These are phyloP conservation scores for Cytospora piceicola DNA, from an alignment of 2,329 filamentous ascomycete species.

Conservation along the genomic window DNA sequence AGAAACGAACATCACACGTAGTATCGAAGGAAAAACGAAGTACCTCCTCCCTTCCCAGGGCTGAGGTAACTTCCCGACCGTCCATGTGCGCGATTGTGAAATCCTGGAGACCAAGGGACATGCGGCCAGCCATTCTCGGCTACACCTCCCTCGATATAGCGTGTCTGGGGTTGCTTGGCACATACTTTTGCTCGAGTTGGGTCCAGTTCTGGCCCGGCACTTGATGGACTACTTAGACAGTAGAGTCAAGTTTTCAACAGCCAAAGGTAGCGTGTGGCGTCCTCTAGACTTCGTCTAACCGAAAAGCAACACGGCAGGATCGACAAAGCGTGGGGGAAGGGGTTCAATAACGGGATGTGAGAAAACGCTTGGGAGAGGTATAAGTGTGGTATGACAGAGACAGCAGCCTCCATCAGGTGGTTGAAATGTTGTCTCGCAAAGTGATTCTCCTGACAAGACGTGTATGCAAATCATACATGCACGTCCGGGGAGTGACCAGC, in stretches of 20 bases:
- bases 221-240: neutral
- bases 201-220: neutral
- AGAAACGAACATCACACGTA: neutral
- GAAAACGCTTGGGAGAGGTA: neutral
- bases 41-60: neutral
- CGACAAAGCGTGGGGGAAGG: conserved; percentile 5
- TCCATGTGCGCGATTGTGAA: neutral
- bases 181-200: neutral
- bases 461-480: conserved; percentile 2
- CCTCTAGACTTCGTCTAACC: conserved; percentile 2
- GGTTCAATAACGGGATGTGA: neutral
- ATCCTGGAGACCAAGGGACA: neutral
- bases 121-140: neutral
- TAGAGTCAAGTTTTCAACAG: neutral
- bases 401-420: conserved; percentile 18
- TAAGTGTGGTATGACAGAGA: conserved; percentile 19
- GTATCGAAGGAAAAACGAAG: neutral
- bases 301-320: conserved; percentile 3
- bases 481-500: neutral
- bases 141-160: neutral
- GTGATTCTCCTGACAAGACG: conserved; percentile 6
- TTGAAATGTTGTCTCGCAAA: conserved; percentile 9
- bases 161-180: neutral
- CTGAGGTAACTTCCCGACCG: conserved; percentile 2
- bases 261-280: neutral